Base-by-base conservation (phyloP, 192 early-diverging fungal species). In the Linderina pennispora region DNA sequence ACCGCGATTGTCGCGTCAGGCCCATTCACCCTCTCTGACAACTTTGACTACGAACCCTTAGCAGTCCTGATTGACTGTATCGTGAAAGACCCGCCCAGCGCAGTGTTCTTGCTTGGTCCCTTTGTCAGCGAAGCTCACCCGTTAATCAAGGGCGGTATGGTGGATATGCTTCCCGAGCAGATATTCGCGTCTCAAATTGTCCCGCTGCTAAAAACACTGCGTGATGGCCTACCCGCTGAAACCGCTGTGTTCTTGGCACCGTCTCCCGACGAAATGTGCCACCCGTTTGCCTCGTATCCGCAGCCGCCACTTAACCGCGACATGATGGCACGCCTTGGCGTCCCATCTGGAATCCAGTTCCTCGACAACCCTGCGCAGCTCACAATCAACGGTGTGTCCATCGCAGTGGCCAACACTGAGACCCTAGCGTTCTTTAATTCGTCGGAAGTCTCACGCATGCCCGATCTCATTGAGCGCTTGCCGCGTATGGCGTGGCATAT, bases 291-390 rank as follows among this genome's bases (percentile, higher is more conserved):
- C 4, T 81, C 80, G 10, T 87, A 91, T 44, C 95, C 95, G 6
- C 95, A 98, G 52, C 95, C 95, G 11, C 63, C 84, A 13, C 64
- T 93, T 36, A 55, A 48, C 35, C 54, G 55, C 20, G 53, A 46
- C 20, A 31, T 22, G 19, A 48, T 58, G 28, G 18, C 32, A 11
- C 63, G 46, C 14, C 49, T 66, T 25, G 62, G 53, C 41, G 55
- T 66, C 7, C 63, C 63, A 0, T 46, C 38, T 18, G 70, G 53
- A 13, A 36, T 65, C 15, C 47, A 48, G 18, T 75, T 67, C 34
- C 50, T 78, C 8, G 77, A 81, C 19, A 98, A 98, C 59, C 96
- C 96, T 8, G 80, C 80, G 3, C 85, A 87, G 50, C 79, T 97
- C 28, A 61, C 62, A 0, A 72, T 97, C 53, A 94, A 98, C 60